phyloP scores from a whole-genome alignment of 768 basidiomycete species.

The Lenzites betulinus region DNA sequence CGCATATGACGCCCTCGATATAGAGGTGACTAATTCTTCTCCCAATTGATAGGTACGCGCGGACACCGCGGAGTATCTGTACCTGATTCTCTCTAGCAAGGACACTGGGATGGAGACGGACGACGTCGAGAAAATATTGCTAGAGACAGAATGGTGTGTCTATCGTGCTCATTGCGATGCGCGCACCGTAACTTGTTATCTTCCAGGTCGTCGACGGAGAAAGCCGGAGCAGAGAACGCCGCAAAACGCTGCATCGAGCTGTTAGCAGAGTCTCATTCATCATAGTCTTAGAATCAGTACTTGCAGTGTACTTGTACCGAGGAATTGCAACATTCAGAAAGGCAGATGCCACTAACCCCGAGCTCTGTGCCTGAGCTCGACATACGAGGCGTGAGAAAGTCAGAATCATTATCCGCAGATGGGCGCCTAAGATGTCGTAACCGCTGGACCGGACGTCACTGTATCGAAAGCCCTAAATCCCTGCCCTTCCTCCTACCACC shows the following conservation, averaged over 20 bases:
- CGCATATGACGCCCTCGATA: too few relatives aligned
- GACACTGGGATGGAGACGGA: slow-evolving; percentile 68
- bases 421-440: slow-evolving; percentile 12
- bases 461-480: background rate
- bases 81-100: slow-evolving; percentile 70
- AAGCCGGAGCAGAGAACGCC: slow-evolving; percentile 39
- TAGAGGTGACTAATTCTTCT: too few relatives aligned
- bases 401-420: slow-evolving; percentile 2
- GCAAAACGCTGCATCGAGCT: slow-evolving; percentile 44
- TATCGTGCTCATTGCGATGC: too few relatives aligned
- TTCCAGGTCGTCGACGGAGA: slow-evolving; percentile 51
- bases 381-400: slow-evolving; percentile 20
- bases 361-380: slow-evolving; percentile 10
- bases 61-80: slow-evolving; percentile 81
- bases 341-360: too few relatives aligned
- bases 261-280: slow-evolving; percentile 24
- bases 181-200: slow-evolving; percentile 4
- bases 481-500: slow-evolving; percentile 8
- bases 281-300: background rate
- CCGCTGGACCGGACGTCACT: slow-evolving; percentile 22
- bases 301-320: background rate
- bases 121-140: slow-evolving; percentile 63
- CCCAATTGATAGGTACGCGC: slow-evolving; percentile 84
- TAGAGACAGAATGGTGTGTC: slow-evolving; percentile 83
- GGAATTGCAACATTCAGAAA: too few relatives aligned